These are phyloP conservation scores for Trametes polyzona DNA, from an alignment of 1,284 basidiomycete species.

Conservation along the genomic window DNA sequence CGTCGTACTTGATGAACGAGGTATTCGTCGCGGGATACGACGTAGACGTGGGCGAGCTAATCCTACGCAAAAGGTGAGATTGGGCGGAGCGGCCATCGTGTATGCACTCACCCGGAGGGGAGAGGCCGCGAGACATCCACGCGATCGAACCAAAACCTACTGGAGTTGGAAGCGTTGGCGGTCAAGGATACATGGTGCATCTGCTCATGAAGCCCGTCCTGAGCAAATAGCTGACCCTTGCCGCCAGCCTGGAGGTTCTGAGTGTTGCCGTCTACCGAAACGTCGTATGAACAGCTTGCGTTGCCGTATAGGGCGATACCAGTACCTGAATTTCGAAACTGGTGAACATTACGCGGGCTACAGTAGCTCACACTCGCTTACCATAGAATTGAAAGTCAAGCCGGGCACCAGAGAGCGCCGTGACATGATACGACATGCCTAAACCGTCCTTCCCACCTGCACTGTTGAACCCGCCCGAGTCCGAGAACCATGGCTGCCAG, in stretches of 20 bases:
- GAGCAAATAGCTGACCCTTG: constrained; percentile 19
- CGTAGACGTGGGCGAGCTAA: background rate
- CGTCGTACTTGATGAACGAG: constrained; percentile 32
- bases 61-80: background rate
- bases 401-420: constrained; percentile 30
- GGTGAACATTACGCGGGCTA: background rate
- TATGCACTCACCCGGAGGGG: background rate
- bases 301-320: constrained; percentile 11
- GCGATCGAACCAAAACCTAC: constrained; percentile 25
- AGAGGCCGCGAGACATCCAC: constrained; percentile 25
- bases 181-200: constrained; percentile 29
- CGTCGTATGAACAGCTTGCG: constrained; percentile 9
- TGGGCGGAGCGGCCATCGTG: too few species aligned
- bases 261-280: constrained; percentile 31
- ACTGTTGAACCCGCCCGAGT: constrained; percentile 27
- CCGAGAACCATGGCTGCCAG: constrained; percentile 36
- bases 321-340: background rate
- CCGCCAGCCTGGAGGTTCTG: constrained; percentile 3
- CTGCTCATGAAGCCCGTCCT: constrained; percentile 11
- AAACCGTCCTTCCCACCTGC: constrained; percentile 16
- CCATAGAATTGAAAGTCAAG: constrained; percentile 34
- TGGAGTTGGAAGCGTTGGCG: constrained; percentile 16
- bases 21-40: constrained; percentile 32
- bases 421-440: constrained; percentile 32
- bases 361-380: background rate